Evolutionary conservation across 1,284 basidiomycete species (phyloP).

Genomic region (Cystobasidium pallidum): DNA sequence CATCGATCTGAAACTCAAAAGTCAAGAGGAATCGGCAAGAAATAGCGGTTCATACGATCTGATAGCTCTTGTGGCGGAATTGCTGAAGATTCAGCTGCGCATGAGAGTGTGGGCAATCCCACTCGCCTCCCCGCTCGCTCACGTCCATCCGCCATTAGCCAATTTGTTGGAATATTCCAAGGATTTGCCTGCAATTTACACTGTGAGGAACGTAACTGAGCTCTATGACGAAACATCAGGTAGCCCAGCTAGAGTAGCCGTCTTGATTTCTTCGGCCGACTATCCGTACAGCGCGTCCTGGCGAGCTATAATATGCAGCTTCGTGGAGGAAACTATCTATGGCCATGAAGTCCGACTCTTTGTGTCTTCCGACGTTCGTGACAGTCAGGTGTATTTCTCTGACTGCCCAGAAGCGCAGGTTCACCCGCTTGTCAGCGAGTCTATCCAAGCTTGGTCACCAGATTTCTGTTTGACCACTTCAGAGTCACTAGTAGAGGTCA

Average conservation of each 20-base stretch:
- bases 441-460: slow-evolving; percentile 16
- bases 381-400: slow-evolving; percentile 11
- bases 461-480: slow-evolving; percentile 17
- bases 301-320: slow-evolving; percentile 46
- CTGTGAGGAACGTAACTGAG: not conserved
- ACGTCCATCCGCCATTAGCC: no score
- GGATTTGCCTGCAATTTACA: not conserved
- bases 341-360: slow-evolving; percentile 46
- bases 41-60: not conserved
- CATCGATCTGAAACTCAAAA: no score
- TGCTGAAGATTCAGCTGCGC: not conserved
- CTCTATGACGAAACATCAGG: not conserved
- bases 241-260: slow-evolving; percentile 16
- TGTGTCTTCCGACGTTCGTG: slow-evolving; percentile 36
- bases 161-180: not conserved
- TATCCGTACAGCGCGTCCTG: not conserved
- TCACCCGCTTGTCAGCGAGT: not conserved
- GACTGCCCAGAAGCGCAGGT: slow-evolving; percentile 41
- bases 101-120: not conserved
- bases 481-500: not conserved
- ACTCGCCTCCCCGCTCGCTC: not conserved
- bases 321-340: slow-evolving; percentile 34
- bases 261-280: slow-evolving; percentile 47
- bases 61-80: not conserved
- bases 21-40: not conserved